Base-by-base conservation (phyloP, 2,329 filamentous ascomycete species). In the Ophiocordyceps camponoti-saundersi region DNA sequence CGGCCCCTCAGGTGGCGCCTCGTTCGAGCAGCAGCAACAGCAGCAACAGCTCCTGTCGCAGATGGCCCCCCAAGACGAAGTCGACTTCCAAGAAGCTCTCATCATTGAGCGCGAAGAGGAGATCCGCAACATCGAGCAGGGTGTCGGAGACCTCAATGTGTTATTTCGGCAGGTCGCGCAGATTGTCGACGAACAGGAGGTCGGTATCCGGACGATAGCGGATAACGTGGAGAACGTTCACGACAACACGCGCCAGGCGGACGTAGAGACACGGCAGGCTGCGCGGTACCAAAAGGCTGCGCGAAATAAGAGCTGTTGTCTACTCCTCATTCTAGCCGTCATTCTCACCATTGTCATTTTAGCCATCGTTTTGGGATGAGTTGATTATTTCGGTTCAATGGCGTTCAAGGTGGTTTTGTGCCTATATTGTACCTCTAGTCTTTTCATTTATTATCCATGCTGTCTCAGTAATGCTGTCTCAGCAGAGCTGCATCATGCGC, bases 111-210 rank as follows among this genome's bases (percentile, higher is more conserved):
- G 93, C 47, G 92, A 98, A 64, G 80, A 87, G 48, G 92, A 98
- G 68, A 98, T 98, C 54, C 82, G 89, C 51, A 93, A 94, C 61
- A 98, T 98, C 57, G 92, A 96, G 67, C 89, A 95, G 64, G 88
- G 85, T 47, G 92, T 98, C 7, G 85, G 85, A 47, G 92, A 98
- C 58, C 70, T 98, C 51, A 98, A 98, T 57, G 92, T 96, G 59
- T 74, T 98, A 42, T 98, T 98, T 72, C 77, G 89, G 52, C 90
- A 98, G 68, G 88, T 98, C n/a, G 92, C 90, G 44, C 88, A 95
- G 63, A 95, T 98, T 63, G 89, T 98, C 45, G 79, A 79, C 50
- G 90, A 96, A 66, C 92, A 98, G 66, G 92, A 92, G 45, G 85
- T 49, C 11, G 87, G 55, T 79, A 85, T 98, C 29, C 83, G 90